phyloP scores from a whole-genome alignment of 2,329 filamentous ascomycete genomes.

The Neofusicoccum kwambonambiense region DNA sequence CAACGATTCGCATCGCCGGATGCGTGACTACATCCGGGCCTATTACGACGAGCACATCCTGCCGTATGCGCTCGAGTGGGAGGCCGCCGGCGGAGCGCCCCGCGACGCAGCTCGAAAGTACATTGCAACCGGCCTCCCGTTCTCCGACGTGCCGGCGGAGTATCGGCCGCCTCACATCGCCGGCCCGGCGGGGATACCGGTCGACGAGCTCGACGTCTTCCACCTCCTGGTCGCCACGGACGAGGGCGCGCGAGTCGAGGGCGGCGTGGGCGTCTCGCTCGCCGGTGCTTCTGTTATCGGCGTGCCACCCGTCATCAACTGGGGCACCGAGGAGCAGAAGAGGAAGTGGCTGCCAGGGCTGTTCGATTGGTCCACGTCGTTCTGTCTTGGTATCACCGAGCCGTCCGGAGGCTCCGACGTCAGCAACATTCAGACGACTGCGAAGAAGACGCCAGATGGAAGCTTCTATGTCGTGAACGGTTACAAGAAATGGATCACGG shows the following conservation, averaged over 20 bases:
- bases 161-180: slow-evolving; percentile 43
- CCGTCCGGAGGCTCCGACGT: slow-evolving; percentile 63
- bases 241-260: slow-evolving; percentile 56
- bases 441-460: slow-evolving; percentile 70
- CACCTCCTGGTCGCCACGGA: slow-evolving; percentile 54
- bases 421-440: slow-evolving; percentile 62
- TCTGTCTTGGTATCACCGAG: slow-evolving; percentile 66
- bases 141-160: slow-evolving; percentile 44
- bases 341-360: slow-evolving; percentile 58
- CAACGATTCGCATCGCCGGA: slow-evolving; percentile 58
- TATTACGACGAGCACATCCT: slow-evolving; percentile 61
- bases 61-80: slow-evolving; percentile 63
- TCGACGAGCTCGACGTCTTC: slow-evolving; percentile 38
- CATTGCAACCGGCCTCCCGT: slow-evolving; percentile 43
- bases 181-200: slow-evolving; percentile 37
- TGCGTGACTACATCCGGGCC: slow-evolving; percentile 56
- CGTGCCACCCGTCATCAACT: slow-evolving; percentile 61
- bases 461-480: slow-evolving; percentile 69
- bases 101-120: slow-evolving; percentile 44
- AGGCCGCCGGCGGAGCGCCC: slow-evolving; percentile 50
- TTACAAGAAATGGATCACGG: slow-evolving; percentile 68
- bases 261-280: slow-evolving; percentile 58
- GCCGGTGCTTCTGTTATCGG: slow-evolving; percentile 63
- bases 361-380: slow-evolving; percentile 58
- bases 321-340: slow-evolving; percentile 61